Conservation (phyloP, 2,329 filamentous ascomycete genomes). For the Tolypocladium endophyticum region DNA sequence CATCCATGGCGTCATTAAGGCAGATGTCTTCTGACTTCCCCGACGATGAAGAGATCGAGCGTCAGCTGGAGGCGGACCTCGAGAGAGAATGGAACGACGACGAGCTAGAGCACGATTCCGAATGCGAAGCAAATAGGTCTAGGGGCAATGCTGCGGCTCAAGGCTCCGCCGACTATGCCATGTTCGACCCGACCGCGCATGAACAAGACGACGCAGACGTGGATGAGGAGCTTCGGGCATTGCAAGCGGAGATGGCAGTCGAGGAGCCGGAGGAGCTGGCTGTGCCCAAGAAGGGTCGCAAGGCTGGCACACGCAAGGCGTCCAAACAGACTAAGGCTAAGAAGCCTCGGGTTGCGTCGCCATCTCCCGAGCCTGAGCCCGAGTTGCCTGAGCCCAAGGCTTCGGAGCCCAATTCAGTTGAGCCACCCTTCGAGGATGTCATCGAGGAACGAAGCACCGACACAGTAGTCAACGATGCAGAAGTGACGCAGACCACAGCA, state of each 20-base stretch:
- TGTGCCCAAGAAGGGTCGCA: constrained; percentile 44
- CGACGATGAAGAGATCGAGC: constrained; percentile 56
- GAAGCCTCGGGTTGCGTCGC: constrained; percentile 27
- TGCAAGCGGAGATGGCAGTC: constrained; percentile 38
- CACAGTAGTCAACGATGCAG: constrained; percentile 28
- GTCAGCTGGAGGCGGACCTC: constrained; percentile 54
- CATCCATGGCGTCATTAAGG: constrained; percentile 35
- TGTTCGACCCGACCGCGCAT: constrained; percentile 39
- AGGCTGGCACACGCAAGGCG: constrained; percentile 37
- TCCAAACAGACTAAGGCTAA: constrained; percentile 40
- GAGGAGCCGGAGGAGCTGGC: constrained; percentile 28
- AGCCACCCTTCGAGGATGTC: constrained; percentile 10
- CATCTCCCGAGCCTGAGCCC: constrained; percentile 10
- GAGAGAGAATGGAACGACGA: constrained; percentile 45
- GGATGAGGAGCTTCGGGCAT: constrained; percentile 37
- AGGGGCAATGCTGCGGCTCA: constrained; percentile 18
- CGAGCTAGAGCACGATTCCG: constrained; percentile 34
- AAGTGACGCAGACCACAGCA: constrained; percentile 6
- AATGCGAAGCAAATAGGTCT: constrained; percentile 25
- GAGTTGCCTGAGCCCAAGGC: constrained; percentile 4
- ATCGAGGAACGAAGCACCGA: constrained; percentile 27
- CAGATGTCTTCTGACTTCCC: constrained; percentile 31
- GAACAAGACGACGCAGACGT: constrained; percentile 36
- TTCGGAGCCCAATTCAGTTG: constrained; percentile 2
- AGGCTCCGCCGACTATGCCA: constrained; percentile 31